Percentiles rank a stretch among this genome's conserved stretches.
Conservation (phyloP, 106 monocot genomes). For the Gastrodia elata region DNA sequence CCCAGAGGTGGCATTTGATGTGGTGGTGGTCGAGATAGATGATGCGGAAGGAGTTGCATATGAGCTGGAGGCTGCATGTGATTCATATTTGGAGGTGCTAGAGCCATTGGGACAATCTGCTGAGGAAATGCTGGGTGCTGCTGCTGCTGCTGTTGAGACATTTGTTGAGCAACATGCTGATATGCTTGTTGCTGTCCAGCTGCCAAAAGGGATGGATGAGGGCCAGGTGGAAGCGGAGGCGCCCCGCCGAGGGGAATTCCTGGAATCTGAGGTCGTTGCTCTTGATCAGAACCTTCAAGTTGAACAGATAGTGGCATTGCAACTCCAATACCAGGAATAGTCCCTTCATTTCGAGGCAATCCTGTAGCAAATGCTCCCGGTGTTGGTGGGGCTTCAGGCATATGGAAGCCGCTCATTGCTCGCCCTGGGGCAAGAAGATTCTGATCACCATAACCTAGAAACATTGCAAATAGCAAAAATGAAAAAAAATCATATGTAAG, state of each 20-base stretch:
- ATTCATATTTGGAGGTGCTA: conserved; percentile 49
- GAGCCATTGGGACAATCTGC: conserved; percentile 43
- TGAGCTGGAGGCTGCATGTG: conserved; percentile 64
- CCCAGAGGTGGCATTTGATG: conserved; percentile 32
- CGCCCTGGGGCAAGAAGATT: conserved; percentile 36
- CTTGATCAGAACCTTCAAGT: conserved; percentile 67
- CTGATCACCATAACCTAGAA: conserved; percentile 77
- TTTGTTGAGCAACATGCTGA: conserved; percentile 51
- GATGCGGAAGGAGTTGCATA: conserved; percentile 42
- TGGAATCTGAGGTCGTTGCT: conserved; percentile 49
- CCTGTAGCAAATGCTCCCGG: conserved; percentile 74
- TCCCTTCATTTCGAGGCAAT: conserved; percentile 67
- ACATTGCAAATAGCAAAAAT: neutral
- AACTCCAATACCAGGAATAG: conserved; percentile 84
- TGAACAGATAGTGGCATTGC: conserved; percentile 61
- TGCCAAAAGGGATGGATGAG: conserved; percentile 82
- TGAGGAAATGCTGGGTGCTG: conserved; percentile 41
- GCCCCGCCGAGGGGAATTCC: conserved; percentile 42
- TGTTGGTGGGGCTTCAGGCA: conserved; percentile 52
- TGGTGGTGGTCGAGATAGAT: conserved; percentile 43
- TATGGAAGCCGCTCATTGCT: conserved; percentile 34
- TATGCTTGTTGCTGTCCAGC: conserved; percentile 59
- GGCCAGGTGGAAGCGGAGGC: conserved; percentile 95
- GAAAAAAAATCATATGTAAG: neutral
- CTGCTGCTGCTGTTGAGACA: conserved; percentile 40